phyloP scores from a whole-genome alignment of 1,139 yeast genomes.

The Arxiozyma slooffiae region DNA sequence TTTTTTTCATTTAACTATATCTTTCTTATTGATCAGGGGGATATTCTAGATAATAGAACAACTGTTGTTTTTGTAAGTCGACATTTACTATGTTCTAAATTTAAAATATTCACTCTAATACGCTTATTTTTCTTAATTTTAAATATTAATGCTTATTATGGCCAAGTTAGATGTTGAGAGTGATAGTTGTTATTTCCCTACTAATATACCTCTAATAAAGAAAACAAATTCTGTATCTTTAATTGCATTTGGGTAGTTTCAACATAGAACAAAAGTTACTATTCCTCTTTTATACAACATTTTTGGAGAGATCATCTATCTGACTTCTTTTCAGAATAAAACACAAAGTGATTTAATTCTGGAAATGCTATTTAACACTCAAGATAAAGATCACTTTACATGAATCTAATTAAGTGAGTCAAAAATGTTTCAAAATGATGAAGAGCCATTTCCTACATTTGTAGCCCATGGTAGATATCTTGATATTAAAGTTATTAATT shows the following conservation, averaged over 20 bases:
- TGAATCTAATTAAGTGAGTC: conserved; percentile 53
- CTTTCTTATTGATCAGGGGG: background rate
- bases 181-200: conserved; percentile 1
- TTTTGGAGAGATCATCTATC: conserved; percentile 48
- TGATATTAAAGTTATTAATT: conserved; percentile 43
- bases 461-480: conserved; percentile 76
- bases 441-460: conserved; percentile 78
- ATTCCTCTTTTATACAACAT: conserved; percentile 44
- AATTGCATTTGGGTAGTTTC: conserved; percentile 26
- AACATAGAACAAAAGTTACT: conserved; percentile 44
- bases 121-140: background rate
- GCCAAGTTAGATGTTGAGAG: background rate
- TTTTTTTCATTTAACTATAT: too few species aligned
- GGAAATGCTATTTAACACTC: background rate
- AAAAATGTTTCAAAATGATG: conserved; percentile 44
- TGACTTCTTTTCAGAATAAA: conserved; percentile 48
- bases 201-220: conserved; percentile 2
- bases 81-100: too few species aligned
- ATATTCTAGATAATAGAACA: background rate
- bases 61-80: background rate
- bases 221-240: conserved; percentile 6
- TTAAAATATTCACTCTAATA: background rate
- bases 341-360: background rate
- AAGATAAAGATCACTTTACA: conserved; percentile 31
- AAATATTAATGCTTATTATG: background rate